A percentile compares a stretch with the other conserved stretches of the same genome.
These are phyloP conservation scores for Dothistroma pini DNA, from an alignment of 2,329 filamentous ascomycete species.

Conservation along the genomic window DNA sequence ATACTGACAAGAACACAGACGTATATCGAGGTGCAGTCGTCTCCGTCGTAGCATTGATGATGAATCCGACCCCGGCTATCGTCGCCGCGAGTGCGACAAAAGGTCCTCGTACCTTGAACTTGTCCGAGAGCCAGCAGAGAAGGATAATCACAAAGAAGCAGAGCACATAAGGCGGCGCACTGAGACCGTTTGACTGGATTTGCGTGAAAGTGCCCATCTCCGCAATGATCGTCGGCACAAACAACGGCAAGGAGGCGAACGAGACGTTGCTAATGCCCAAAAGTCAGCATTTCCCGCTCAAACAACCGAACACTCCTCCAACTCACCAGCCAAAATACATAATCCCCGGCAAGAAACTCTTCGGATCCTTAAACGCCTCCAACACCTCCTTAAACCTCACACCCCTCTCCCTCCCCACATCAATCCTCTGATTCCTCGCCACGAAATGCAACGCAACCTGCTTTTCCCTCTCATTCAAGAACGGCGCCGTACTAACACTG, in stretches of 20 bases:
- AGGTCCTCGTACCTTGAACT: conserved; percentile 38
- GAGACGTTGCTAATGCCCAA: conserved; percentile 51
- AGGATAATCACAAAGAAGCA: conserved; percentile 41
- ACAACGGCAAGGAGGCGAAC: conserved; percentile 52
- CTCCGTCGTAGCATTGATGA: conserved; percentile 39
- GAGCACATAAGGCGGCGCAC: conserved; percentile 41
- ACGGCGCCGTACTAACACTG: conserved; percentile 43
- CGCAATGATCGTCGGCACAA: conserved; percentile 61
- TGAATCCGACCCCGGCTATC: conserved; percentile 40
- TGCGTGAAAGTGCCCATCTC: conserved; percentile 55
- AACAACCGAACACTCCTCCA: background rate
- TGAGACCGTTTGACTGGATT: conserved; percentile 38
- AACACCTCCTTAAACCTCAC: conserved; percentile 20
- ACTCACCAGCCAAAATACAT: conserved; percentile 25
- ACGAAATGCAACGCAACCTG: conserved; percentile 36
- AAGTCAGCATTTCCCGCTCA: background rate
- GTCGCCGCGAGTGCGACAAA: conserved; percentile 38
- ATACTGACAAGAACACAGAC: conserved; percentile 39
- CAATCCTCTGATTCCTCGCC: conserved; percentile 18
- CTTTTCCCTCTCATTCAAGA: conserved; percentile 42
- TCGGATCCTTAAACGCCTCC: conserved; percentile 23
- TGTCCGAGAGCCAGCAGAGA: conserved; percentile 38
- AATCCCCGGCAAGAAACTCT: conserved; percentile 18
- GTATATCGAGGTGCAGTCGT: conserved; percentile 36
- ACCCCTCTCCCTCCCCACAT: conserved; percentile 20